Evolutionary conservation across 225 moss, liverwort and hornwort genomes (phyloP), one percentile per base, ranked within the genome.

Genomic region (Sphagnum tenellum): DNA sequence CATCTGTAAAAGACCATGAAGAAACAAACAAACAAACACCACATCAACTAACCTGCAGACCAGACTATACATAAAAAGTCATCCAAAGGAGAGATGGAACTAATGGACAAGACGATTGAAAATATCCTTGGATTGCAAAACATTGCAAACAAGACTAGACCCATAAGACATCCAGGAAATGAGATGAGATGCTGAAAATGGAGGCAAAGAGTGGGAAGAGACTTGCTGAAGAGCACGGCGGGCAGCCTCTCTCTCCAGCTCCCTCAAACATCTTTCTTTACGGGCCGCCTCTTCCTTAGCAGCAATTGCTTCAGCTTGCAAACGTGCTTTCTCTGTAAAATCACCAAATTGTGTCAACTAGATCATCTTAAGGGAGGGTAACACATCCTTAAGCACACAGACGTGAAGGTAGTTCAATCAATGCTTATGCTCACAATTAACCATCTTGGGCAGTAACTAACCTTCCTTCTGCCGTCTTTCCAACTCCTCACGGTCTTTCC

Each of bases 271-370:
- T 64, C 74, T 89, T n/a, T 84, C 89, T 45, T 86, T 79, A 1
- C 77, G 72, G 2, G 87, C 89, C 1, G 29, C 29, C 29, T 29
- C 29, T 29, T 29, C 29, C 29, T 29, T 29, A 0, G 89, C 29
- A 49, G 93, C 98, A 60, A 87, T 98, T 0, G 98, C 98, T 75
- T 98, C 98, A 5, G 98, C 98, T 45, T 93, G 89, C 60, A 98
- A 69, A n/a, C 98, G 87, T 9, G 98, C 98, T 75, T 82, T 98
- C 72, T 98, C 98, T 98, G 82, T 29, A 29, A 29, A 0, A 29
- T 1, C 29, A 29, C 29, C 29, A 29, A 29, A 29, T 29, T 1
- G 1, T 29, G 0, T 29, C 29, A 29, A 29, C 29, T 29, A 29
- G 29, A 29, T 29, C 29, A 29, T 29, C 29, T 0, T 29, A 29